phyloP scores from a whole-genome alignment of 2,329 filamentous ascomycete genomes.

The Endoconidiophora polonica region DNA sequence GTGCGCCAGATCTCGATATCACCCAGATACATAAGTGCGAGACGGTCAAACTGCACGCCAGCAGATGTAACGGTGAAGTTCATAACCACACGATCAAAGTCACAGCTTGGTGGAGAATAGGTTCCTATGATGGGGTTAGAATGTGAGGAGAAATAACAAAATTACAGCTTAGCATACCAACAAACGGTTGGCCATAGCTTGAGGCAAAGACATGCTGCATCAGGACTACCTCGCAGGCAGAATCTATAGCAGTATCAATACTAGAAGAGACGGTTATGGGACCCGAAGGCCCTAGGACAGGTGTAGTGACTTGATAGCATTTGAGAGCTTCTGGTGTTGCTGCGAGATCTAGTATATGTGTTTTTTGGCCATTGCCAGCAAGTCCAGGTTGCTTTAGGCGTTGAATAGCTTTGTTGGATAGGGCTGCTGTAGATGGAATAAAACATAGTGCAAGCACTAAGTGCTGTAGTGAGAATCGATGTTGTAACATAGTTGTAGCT shows the following conservation, averaged over 20 bases:
- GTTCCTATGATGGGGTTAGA: constrained; percentile 26
- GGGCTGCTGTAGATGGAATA: too few species aligned
- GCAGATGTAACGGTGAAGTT: constrained; percentile 58
- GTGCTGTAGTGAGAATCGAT: too few species aligned
- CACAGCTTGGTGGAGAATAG: constrained; percentile 50
- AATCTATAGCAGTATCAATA: constrained; percentile 12
- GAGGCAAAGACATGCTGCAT: constrained; percentile 55
- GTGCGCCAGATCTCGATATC: constrained; percentile 72
- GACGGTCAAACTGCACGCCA: constrained; percentile 60
- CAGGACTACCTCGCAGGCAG: constrained; percentile 36
- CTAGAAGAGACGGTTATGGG: constrained; percentile 16
- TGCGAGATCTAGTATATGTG: not conserved
- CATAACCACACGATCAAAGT: constrained; percentile 58
- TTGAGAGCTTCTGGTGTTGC: constrained; percentile 19
- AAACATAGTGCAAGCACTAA: too few species aligned
- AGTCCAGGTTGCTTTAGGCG: too few species aligned
- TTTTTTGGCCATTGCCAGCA: too few species aligned
- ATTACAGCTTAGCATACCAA: constrained; percentile 32
- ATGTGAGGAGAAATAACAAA: too few species aligned
- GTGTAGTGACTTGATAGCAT: constrained; percentile 54
- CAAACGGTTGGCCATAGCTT: constrained; percentile 58
- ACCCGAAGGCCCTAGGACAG: constrained; percentile 37
- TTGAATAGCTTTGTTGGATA: too few species aligned
- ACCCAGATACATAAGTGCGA: constrained; percentile 58
- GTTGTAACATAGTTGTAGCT: too few species aligned